Base-by-base conservation (phyloP, 805 yeast genomes). In the Starmerella sirachaensis region DNA sequence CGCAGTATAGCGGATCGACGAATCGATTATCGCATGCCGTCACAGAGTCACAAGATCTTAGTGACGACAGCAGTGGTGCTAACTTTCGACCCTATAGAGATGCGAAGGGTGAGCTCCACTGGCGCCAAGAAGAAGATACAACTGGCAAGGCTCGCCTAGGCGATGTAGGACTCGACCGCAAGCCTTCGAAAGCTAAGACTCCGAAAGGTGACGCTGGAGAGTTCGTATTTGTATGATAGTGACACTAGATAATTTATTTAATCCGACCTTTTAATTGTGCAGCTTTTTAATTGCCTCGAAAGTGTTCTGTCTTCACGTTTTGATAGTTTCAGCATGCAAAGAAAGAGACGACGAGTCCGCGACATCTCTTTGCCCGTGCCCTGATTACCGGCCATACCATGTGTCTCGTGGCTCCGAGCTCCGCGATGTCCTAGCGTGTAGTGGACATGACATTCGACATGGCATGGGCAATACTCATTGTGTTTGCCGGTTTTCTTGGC, bases 91-190 rank as follows among this genome's bases (percentile, higher is more conserved):
- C 59, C 6, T 56, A 49, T 40, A 39, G 57, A 18, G 55, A 58
- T 42, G 52, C 56, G 4, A 47, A 52, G 18, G 66, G 63, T 20
- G 54, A 52, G 33, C 42, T 56, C 21, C 49, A 48, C n/a, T 57
- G 60, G 58, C 44, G 45, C 29, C 40, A 37, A 23, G 35, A 36
- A 13, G 43, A 37, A 9, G 32, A 29, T 32, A 36, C 38, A 13
- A 29, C 29, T 31, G 35, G 37, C 13, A 28, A 29, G 5, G 48
- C 46, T 4, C 13, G 34, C 17, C 41, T 48, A 22, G 35, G 37
- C 21, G 30, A 35, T 5, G 43, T 29, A 9, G 56, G 40, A 51
- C 61, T 57, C 30, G 48, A 41, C 29, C 46, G 52, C 14, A 44
- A 47, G 32, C 49, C 56, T 18, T 58, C 59, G 12, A 57, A 57